These are phyloP conservation scores for Leccinum disarticulatum DNA, from an alignment of 768 basidiomycete species.

Conservation along the genomic window DNA sequence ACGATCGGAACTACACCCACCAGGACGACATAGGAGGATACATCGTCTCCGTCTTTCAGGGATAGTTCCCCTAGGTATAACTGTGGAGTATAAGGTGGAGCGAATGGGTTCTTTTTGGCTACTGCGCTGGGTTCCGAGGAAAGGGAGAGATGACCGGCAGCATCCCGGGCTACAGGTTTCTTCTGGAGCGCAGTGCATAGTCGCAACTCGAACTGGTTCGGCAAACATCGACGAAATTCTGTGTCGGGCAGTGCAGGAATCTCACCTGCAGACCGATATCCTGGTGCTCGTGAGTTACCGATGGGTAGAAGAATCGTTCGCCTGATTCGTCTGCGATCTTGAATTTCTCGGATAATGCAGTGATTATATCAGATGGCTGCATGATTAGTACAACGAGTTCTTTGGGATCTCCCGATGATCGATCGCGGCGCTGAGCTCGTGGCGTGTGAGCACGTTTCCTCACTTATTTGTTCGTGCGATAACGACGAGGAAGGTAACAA, in stretches of 20 bases:
- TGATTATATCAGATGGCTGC: conserved; percentile 49
- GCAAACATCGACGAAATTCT: neutral
- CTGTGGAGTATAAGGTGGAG: conserved; percentile 80
- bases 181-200: conserved; percentile 83
- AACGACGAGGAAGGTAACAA: too few species aligned
- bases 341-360: conserved; percentile 52
- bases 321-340: conserved; percentile 59
- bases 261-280: conserved; percentile 68
- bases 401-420: too few species aligned
- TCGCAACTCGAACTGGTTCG: conserved; percentile 76
- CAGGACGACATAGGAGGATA: conserved; percentile 63
- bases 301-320: conserved; percentile 79
- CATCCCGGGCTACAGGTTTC: conserved; percentile 59
- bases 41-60: conserved; percentile 45
- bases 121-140: conserved; percentile 22
- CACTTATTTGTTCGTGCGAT: too few species aligned
- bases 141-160: conserved; percentile 36
- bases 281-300: conserved; percentile 56
- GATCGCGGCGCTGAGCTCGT: neutral
- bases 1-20: conserved; percentile 41
- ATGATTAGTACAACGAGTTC: conserved; percentile 2
- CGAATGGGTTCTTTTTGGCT: conserved; percentile 65
- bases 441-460: conserved; percentile 12
- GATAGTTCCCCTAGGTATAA: conserved; percentile 75
- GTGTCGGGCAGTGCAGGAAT: neutral